Evolutionary conservation across 1,284 basidiomycete genomes (phyloP).

Genomic region (Pisolithus thermaeus): DNA sequence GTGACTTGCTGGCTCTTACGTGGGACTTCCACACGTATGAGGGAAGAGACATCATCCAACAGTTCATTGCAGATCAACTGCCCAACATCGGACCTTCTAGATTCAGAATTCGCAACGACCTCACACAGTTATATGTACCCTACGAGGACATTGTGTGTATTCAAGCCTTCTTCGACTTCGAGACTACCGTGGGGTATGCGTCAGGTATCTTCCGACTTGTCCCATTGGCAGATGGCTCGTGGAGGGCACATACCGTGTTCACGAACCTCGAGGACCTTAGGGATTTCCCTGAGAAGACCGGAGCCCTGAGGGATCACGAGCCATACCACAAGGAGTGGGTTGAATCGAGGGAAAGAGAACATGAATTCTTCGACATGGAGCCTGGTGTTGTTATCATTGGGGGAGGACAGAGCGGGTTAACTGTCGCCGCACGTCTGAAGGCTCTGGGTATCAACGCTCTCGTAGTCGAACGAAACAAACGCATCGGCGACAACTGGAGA

Average conservation of each 20-base stretch:
- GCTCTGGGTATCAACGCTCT: constrained; percentile 8
- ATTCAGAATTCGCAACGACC: constrained; percentile 35
- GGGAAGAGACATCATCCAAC: constrained; percentile 34
- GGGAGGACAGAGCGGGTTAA: constrained; percentile 11
- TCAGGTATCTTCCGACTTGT: constrained; percentile 53
- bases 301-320: constrained; percentile 28
- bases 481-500: constrained; percentile 20
- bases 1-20: constrained; percentile 57
- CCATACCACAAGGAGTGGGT: constrained; percentile 36
- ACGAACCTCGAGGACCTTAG: constrained; percentile 56
- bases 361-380: constrained; percentile 34
- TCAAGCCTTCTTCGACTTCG: constrained; percentile 52
- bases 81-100: constrained; percentile 29
- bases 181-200: constrained; percentile 43
- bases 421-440: constrained; percentile 5
- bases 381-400: constrained; percentile 25
- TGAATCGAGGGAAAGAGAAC: constrained; percentile 27
- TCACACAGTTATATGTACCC: constrained; percentile 35
- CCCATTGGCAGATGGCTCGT: constrained; percentile 40
- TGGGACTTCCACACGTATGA: constrained; percentile 65
- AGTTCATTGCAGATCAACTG: constrained; percentile 45
- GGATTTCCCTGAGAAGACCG: constrained; percentile 44
- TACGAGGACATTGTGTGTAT: constrained; percentile 58
- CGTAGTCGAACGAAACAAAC: constrained; percentile 9
- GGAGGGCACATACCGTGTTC: constrained; percentile 55